Evolutionary conservation across 345 rosid genomes (phyloP), one percentile per base, ranked within the genome.

Genomic region (Durio zibethinus): DNA sequence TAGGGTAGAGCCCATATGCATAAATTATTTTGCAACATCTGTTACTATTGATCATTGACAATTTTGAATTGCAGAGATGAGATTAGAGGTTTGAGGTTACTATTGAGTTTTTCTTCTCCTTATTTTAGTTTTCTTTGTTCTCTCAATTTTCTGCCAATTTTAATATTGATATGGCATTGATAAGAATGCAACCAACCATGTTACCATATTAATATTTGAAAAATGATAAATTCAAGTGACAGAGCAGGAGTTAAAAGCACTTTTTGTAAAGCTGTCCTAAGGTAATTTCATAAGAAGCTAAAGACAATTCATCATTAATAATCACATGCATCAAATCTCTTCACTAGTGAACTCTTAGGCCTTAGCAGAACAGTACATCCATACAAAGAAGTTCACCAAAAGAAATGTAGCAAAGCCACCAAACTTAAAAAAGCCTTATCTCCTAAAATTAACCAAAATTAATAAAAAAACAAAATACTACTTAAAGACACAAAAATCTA

Each of bases 301-400:
- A 36, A 65, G 8, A 38, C 27, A 65, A 65, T 65, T n/a, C 2
- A 21, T 38, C 27, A 65, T 38, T 36, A 65, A 36, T 64, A 35
- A 64, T 33, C 67, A 62, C 27, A 10, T 65, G 48, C 25, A 36
- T 65, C 3, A n/a, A 36, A 36, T 65, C 70, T 10, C 15, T 65
- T 65, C 8, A 36, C 70, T 36, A 65, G 4, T 65, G 9, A 65
- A 65, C 47, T 65, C 70, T n/a, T 65, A 65, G 70, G 70, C 21
- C 45, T 38, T 65, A 65, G 70, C 10, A 36, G 25, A 38, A 65
- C 29, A n/a, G 4, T 40, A 38, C 6, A 9, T 20, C n/a, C 69
- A 64, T 15, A 9, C 12, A 20, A 64, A 65, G 27, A 63, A 10
- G 40, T 36, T 36, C 29, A 4, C 5, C 27, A 36, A 20, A 64